These are phyloP conservation scores for Podospora sp. DNA, from an alignment of 495 filamentous ascomycete species.

Conservation along the genomic window DNA sequence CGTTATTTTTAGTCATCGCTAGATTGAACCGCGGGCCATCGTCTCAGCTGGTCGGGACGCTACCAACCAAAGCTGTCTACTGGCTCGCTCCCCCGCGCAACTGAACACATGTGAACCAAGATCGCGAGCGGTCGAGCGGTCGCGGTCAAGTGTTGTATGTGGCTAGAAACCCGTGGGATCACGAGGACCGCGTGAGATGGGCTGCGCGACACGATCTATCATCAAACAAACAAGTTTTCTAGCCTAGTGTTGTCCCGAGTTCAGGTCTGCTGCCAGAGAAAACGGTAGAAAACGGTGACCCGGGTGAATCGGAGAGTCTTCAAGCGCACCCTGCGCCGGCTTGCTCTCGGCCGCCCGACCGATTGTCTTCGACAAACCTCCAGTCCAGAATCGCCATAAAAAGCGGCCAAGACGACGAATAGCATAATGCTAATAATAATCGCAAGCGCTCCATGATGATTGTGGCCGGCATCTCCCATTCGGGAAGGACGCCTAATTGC, in stretches of 20 bases:
- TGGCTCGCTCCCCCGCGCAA: background rate
- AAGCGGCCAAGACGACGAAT: background rate
- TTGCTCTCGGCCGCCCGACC: background rate
- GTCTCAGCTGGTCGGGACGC: background rate
- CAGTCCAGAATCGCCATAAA: background rate
- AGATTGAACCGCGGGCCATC: background rate
- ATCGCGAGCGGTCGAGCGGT: background rate
- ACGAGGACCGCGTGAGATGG: background rate
- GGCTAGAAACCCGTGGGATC: background rate
- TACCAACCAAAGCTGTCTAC: background rate
- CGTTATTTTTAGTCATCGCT: slow-evolving; percentile 20
- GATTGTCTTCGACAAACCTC: background rate
- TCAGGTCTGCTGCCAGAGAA: background rate
- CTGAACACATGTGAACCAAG: background rate
- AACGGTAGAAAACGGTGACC: background rate
- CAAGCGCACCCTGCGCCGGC: too few species aligned
- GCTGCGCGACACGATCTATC: slow-evolving; percentile 1
- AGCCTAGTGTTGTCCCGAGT: background rate
- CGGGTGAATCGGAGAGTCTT: too few species aligned
- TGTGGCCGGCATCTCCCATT: slow-evolving; percentile 6
- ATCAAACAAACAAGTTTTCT: background rate
- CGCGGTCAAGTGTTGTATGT: background rate
- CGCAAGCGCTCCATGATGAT: background rate
- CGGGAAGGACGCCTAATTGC: slow-evolving; percentile 15
- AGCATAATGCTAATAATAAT: slow-evolving; percentile 6